These are phyloP conservation scores for Phytophthora hybrid DNA, from an alignment of 352 stramenopile genomes.

Conservation along the genomic window DNA sequence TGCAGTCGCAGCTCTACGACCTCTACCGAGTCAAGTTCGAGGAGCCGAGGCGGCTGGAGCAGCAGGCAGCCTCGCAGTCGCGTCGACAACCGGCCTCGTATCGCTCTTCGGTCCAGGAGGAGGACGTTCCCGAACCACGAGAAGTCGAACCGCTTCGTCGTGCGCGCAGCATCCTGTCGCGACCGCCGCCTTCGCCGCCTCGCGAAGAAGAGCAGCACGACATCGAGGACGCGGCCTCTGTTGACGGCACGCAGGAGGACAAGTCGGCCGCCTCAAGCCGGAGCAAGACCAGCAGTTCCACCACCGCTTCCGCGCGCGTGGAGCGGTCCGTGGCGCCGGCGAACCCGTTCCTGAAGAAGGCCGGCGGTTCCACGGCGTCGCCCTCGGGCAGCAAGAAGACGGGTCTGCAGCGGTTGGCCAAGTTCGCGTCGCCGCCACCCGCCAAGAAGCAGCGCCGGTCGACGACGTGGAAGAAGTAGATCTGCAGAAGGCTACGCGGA, in stretches of 20 bases:
- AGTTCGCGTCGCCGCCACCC: conserved; percentile 63
- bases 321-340: conserved; percentile 63
- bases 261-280: conserved; percentile 4
- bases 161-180: conserved; percentile 47
- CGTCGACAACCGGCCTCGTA: conserved; percentile 16
- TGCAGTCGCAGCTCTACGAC: conserved; percentile 79
- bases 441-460: conserved; percentile 53
- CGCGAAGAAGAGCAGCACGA: conserved; percentile 22
- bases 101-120: conserved; percentile 20
- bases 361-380: conserved; percentile 24
- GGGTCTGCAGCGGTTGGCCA: conserved; percentile 66
- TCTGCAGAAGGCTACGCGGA: background rate
- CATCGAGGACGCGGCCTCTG: conserved; percentile 16
- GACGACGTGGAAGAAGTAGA: conserved; percentile 47
- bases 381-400: conserved; percentile 47
- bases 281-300: conserved; percentile 17
- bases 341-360: conserved; percentile 82
- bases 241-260: conserved; percentile 21
- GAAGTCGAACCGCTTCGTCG: conserved; percentile 45
- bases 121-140: conserved; percentile 15
- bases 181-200: conserved; percentile 35
- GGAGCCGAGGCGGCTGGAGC: conserved; percentile 29
- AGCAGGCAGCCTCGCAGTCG: conserved; percentile 21
- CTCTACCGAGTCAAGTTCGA: conserved; percentile 77
- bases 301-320: background rate